Percentiles rank a stretch among this genome's conserved stretches.
Conservation (phyloP, 2,329 filamentous ascomycete species). For the Fusarium oxysporum region DNA sequence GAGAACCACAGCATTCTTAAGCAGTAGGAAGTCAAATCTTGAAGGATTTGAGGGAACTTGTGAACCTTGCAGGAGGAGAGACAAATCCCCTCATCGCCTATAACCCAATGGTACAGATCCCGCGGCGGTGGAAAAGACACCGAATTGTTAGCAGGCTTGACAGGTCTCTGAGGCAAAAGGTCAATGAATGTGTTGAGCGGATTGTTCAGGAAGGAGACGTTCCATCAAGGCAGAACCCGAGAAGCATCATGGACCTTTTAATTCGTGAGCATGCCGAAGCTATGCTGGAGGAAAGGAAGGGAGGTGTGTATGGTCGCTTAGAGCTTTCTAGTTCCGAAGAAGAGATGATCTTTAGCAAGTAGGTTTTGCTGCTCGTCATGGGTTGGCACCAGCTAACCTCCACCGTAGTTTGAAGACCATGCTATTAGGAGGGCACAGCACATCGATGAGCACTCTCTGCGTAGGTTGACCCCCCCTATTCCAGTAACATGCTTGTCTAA, state of each 20-base stretch:
- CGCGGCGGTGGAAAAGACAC: slow-evolving; percentile 10
- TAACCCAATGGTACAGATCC: slow-evolving; percentile 9
- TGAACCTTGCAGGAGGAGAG: slow-evolving; percentile 1
- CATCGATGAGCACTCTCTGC: slow-evolving; percentile 13
- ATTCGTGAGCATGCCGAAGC: slow-evolving; percentile 8
- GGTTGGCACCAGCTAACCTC: background rate
- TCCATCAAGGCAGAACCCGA: slow-evolving; percentile 13
- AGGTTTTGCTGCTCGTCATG: accelerated
- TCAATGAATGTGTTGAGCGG: background rate
- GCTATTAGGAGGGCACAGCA: slow-evolving; percentile 24
- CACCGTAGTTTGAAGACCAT: slow-evolving; percentile 7
- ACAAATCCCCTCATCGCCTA: slow-evolving; percentile 4
- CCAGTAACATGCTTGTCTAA: background rate
- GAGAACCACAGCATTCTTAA: background rate
- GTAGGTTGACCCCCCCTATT: background rate
- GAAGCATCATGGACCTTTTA: slow-evolving; percentile 27
- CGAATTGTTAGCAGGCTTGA: background rate
- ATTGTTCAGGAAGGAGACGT: background rate
- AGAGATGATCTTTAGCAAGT: background rate
- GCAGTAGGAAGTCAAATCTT: slow-evolving; percentile 10
- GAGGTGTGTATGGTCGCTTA: accelerated
- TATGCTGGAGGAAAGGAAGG: background rate
- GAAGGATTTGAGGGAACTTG: slow-evolving; percentile 1
- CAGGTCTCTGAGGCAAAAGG: background rate
- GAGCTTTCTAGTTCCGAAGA: background rate